Base-by-base conservation (phyloP, 2,329 filamentous ascomycete genomes). In the Colletotrichum chrysophilum region DNA sequence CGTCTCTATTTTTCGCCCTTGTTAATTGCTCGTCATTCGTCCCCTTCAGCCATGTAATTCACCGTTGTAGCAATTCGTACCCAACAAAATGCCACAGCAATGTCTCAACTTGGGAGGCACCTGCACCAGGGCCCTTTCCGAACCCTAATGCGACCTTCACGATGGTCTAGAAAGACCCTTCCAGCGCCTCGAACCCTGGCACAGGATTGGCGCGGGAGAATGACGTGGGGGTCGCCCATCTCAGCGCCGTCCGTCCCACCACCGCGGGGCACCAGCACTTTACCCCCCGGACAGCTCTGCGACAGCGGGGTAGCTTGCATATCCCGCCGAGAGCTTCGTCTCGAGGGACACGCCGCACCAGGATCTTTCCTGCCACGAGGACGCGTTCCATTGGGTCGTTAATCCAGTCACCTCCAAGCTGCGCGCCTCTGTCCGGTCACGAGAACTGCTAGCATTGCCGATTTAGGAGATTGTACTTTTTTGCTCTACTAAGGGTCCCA, bases 131-230 rank as follows among this genome's bases (percentile, higher is more conserved):
- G 14, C 30, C 65, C 64, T 36, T n/a, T 14, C 34, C 18, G 5
- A 43, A 56, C 55, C 14, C 55, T 30, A n/a, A 24, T 58, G 21
- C 13, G 55, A 24, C 34, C 21, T 28, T 62, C n/a, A 32, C 14
- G 32, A 48, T 64, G 30, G 43, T 24, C 43, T 24, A 43, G 7
- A 26, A 34, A 36, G 34, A 43, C 28, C 55, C 62, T 43, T 60
- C 26, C 52, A 62, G 21, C 55, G 62, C 26, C 28, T 56, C 70
- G 21, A 72, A 32, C 56, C 62, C 69, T 48, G 73, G 30, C 64
- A 55, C 38, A 36, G 70, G 73, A 75, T 75, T 73, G 73, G 73
- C 43, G 73, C 70, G 70, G 70, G 64, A 75, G 73, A 68, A 73
- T 75, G 73, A 65, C 73, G 73, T 75, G 73, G 64, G 73, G 70